These are phyloP conservation scores for Verticillium albo-atrum DNA, from an alignment of 2,329 filamentous ascomycete species.

Conservation along the genomic window DNA sequence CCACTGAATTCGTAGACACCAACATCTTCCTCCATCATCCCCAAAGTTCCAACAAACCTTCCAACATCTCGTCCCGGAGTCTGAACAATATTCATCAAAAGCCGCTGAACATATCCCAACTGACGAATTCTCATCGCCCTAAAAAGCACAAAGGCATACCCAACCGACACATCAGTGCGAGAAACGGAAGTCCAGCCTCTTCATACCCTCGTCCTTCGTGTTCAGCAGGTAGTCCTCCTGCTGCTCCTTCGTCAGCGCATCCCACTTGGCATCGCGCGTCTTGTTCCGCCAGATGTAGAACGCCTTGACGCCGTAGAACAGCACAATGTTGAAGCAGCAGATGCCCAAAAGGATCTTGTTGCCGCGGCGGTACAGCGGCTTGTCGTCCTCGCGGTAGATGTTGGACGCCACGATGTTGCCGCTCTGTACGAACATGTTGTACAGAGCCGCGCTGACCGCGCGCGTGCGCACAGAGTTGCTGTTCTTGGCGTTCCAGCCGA, in stretches of 20 bases:
- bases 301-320: conserved; percentile 38
- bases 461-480: conserved; percentile 44
- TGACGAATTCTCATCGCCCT: too few relatives aligned
- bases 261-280: conserved; percentile 36
- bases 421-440: conserved; percentile 42
- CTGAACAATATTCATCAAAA: too few relatives aligned
- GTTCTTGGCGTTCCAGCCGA: conserved; percentile 42
- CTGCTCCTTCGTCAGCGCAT: conserved; percentile 37
- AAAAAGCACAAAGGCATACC: too few relatives aligned
- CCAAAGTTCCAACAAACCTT: too few relatives aligned
- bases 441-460: conserved; percentile 41
- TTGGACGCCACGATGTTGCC: conserved; percentile 38
- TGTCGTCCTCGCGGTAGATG: conserved; percentile 52
- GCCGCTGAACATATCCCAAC: too few relatives aligned
- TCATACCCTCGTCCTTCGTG: conserved; percentile 47
- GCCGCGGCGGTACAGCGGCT: conserved; percentile 45
- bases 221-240: conserved; percentile 42
- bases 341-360: conserved; percentile 46
- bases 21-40: too few relatives aligned
- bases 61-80: too few relatives aligned
- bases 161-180: conserved; percentile 28
- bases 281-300: conserved; percentile 45
- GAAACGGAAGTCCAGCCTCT: conserved; percentile 52
- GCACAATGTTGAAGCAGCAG: conserved; percentile 38
- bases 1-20: too few relatives aligned